A percentile compares a stretch with the other conserved stretches of the same genome.
Conservation (phyloP, 768 basidiomycete species). For the Epithele typhae region DNA sequence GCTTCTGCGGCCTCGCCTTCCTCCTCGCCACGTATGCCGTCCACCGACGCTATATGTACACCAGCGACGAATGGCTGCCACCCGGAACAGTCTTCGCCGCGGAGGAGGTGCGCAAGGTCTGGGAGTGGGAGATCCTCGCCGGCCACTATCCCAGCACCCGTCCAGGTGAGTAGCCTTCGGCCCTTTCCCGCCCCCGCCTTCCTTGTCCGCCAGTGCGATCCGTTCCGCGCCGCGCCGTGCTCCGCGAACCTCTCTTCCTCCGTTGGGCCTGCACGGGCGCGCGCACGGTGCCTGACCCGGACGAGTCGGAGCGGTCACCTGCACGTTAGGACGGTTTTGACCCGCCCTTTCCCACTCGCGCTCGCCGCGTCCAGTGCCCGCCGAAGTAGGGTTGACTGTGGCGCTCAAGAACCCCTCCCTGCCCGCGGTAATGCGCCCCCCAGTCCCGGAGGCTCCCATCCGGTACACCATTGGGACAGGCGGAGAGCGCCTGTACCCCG, state of each 20-base stretch:
- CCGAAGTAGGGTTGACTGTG: constrained; percentile 54
- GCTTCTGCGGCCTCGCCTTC: constrained; percentile 40
- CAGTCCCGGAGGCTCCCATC: constrained; percentile 42
- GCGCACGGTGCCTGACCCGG: no score
- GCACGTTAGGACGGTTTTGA: no score
- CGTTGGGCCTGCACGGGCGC: no score
- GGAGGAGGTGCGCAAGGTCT: constrained; percentile 62
- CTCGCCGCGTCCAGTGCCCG: constrained; percentile 50
- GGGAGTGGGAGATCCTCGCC: constrained; percentile 92
- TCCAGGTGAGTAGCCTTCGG: constrained; percentile 96
- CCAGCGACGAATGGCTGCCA: constrained; percentile 45
- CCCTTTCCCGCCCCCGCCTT: no score
- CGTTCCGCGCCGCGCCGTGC: no score
- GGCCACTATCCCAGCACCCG: constrained; percentile 92
- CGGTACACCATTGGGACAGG: constrained; percentile 70
- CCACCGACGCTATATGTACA: constrained; percentile 53
- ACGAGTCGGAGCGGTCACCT: no score
- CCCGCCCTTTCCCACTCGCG: no score
- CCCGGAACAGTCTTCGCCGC: constrained; percentile 69
- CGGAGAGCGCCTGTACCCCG: constrained; percentile 71
- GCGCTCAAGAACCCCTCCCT: constrained; percentile 70
- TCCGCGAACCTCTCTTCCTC: no score
- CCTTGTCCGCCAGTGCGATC: no score
- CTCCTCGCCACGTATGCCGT: constrained; percentile 54
- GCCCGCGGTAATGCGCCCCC: constrained; percentile 48